These are phyloP conservation scores for Coemansia sp. DNA, from an alignment of 192 early-diverging fungal genomes.

Conservation along the genomic window DNA sequence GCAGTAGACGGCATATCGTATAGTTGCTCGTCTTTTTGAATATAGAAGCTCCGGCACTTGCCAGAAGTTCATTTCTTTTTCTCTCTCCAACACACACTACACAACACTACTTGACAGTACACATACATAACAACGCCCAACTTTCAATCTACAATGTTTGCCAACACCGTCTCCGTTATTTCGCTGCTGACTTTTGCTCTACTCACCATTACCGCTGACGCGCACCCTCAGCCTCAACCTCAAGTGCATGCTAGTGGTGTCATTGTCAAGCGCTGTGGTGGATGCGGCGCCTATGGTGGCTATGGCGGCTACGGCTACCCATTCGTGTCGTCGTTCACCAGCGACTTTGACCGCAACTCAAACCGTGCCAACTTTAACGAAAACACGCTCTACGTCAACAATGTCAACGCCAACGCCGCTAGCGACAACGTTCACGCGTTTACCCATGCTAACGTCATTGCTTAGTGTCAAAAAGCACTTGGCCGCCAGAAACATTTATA, in stretches of 20 bases:
- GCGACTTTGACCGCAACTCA: conserved; percentile 14
- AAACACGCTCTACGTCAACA: conserved; percentile 23
- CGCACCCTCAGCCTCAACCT: not conserved
- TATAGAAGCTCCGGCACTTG: not conserved
- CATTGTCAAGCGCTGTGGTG: not conserved
- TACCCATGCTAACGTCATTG: conserved; percentile 68
- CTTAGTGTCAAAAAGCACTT: conserved; percentile 56
- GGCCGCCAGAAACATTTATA: too few relatives aligned
- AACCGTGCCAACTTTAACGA: conserved; percentile 31
- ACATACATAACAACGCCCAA: not conserved
- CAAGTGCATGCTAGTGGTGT: not conserved
- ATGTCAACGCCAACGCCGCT: conserved; percentile 8
- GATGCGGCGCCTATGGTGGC: too few relatives aligned
- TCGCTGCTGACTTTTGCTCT: not conserved
- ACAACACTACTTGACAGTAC: not conserved
- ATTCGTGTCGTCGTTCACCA: conserved; percentile 18
- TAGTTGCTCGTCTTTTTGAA: not conserved
- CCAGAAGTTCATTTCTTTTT: not conserved
- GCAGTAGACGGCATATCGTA: not conserved
- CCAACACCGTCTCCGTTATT: not conserved
- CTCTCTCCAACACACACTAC: not conserved
- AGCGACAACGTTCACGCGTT: conserved; percentile 65
- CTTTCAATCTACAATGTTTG: not conserved
- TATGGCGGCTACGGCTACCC: conserved; percentile 3
- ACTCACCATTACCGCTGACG: not conserved